Evolutionary conservation across 2,329 filamentous ascomycete species (phyloP).

Genomic region (Ophiosphaerella herpotricha): DNA sequence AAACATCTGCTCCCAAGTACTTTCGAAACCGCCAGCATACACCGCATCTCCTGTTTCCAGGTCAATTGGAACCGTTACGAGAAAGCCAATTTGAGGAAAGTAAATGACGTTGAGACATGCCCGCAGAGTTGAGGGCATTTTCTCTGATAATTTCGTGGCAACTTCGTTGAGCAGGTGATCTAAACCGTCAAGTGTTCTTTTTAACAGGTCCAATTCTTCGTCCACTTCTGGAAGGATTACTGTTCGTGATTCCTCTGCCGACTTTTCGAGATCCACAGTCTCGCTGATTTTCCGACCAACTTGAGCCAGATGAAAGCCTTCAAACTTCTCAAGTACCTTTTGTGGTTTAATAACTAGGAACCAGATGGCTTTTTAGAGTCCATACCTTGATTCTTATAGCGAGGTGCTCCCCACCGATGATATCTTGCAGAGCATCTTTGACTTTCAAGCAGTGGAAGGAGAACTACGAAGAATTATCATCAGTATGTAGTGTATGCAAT

Average conservation of each 20-base stretch:
- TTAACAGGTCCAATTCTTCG: slow-evolving; percentile 74
- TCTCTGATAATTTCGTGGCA: slow-evolving; percentile 64
- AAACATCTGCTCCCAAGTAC: slow-evolving; percentile 79
- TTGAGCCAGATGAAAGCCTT: slow-evolving; percentile 62
- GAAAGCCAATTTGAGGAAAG: slow-evolving; percentile 88
- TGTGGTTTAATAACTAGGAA: neutral
- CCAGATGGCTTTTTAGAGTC: neutral
- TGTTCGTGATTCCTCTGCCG: slow-evolving; percentile 70
- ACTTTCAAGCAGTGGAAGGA: slow-evolving; percentile 72
- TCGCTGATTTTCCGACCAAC: slow-evolving; percentile 74
- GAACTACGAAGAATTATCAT: slow-evolving; percentile 58
- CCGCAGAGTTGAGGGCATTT: slow-evolving; percentile 64
- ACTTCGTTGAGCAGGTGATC: slow-evolving; percentile 72
- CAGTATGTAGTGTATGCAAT: neutral
- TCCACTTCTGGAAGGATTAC: slow-evolving; percentile 76
- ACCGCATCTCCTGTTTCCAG: slow-evolving; percentile 61
- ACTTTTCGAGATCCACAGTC: slow-evolving; percentile 77
- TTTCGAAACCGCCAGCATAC: slow-evolving; percentile 65
- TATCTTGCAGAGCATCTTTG: slow-evolving; percentile 63
- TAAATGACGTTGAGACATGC: slow-evolving; percentile 76
- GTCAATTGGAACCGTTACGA: slow-evolving; percentile 73
- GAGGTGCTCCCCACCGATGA: slow-evolving; percentile 60
- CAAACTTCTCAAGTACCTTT: slow-evolving; percentile 64
- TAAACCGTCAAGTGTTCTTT: slow-evolving; percentile 77
- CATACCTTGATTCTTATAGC: slow-evolving; percentile 59